These are phyloP conservation scores for Tephrocybe rancida DNA, from an alignment of 768 basidiomycete genomes.

Conservation along the genomic window DNA sequence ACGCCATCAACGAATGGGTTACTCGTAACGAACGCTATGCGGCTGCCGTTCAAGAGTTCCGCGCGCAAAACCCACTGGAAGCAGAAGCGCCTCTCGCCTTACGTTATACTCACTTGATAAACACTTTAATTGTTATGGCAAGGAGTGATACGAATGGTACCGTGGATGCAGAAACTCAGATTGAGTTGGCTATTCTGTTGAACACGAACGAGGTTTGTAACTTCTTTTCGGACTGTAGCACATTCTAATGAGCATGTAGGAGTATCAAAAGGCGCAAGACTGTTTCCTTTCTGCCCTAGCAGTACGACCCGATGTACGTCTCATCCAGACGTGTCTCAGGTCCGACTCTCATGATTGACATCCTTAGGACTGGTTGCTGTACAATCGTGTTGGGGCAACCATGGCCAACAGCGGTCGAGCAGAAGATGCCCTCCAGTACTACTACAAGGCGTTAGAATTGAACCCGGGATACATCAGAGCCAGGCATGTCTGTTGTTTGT, in stretches of 20 bases:
- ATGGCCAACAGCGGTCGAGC: conserved; percentile 87
- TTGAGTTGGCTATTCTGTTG: conserved; percentile 90
- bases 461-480: conserved; percentile 92
- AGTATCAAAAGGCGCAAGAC: conserved; percentile 90
- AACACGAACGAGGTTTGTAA: conserved; percentile 82
- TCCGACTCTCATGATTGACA: conserved; percentile 7
- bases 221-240: not conserved
- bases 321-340: not conserved
- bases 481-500: conserved; percentile 45
- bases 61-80: conserved; percentile 30
- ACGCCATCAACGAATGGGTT: conserved; percentile 87
- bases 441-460: conserved; percentile 81
- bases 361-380: conserved; percentile 84
- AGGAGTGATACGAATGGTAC: conserved; percentile 54
- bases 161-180: conserved; percentile 93
- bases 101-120: conserved; percentile 58
- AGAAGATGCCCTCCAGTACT: conserved; percentile 84
- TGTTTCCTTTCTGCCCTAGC: conserved; percentile 91
- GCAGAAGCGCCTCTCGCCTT: conserved; percentile 34
- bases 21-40: conserved; percentile 60
- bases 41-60: conserved; percentile 43
- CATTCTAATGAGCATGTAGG: conserved; percentile 45
- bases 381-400: conserved; percentile 93
- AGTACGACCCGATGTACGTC: conserved; percentile 79
- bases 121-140: conserved; percentile 84